Conservation (phyloP, 768 basidiomycete genomes). For the Mycena kentingensis region DNA sequence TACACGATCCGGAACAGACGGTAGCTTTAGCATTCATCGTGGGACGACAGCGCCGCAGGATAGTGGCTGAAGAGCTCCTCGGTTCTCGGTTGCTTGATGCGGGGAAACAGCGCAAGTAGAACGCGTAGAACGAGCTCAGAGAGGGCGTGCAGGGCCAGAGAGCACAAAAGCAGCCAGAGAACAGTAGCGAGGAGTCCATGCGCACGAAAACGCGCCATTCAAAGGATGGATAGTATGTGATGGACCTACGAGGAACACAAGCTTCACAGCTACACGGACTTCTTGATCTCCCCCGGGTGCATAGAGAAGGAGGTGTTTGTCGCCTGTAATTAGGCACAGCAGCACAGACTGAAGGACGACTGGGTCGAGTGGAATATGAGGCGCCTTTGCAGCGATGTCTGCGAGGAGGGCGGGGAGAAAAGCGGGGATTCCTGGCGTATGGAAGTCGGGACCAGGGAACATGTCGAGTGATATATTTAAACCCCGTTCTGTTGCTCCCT, state of each 20-base stretch:
- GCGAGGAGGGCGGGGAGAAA: conserved; percentile 55
- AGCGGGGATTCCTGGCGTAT: conserved; percentile 43
- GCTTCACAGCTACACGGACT: conserved; percentile 55
- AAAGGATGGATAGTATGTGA: conserved; percentile 8
- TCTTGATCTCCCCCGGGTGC: conserved; percentile 72
- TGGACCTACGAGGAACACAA: conserved; percentile 57
- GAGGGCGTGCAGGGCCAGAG: no score
- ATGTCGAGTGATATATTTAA: conserved; percentile 1
- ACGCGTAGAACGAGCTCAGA: not conserved
- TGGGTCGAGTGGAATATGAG: conserved; percentile 58
- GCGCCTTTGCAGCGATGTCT: conserved; percentile 41
- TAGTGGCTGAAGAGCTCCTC: not conserved
- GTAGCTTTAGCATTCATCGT: not conserved
- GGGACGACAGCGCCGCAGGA: conserved; percentile 14
- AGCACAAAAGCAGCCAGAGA: not conserved
- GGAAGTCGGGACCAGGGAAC: conserved; percentile 23
- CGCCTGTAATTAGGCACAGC: conserved; percentile 61
- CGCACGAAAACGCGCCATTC: not conserved
- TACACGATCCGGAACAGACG: conserved; percentile 17
- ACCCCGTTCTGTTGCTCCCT: not conserved
- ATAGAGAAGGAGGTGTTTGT: conserved; percentile 65
- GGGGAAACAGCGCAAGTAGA: not conserved
- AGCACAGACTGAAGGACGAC: conserved; percentile 68
- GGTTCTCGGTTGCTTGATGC: conserved; percentile 21
- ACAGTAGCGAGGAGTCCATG: not conserved